phyloP scores from a whole-genome alignment of 2,329 filamentous ascomycete species.

The Colletotrichum tofieldiae region DNA sequence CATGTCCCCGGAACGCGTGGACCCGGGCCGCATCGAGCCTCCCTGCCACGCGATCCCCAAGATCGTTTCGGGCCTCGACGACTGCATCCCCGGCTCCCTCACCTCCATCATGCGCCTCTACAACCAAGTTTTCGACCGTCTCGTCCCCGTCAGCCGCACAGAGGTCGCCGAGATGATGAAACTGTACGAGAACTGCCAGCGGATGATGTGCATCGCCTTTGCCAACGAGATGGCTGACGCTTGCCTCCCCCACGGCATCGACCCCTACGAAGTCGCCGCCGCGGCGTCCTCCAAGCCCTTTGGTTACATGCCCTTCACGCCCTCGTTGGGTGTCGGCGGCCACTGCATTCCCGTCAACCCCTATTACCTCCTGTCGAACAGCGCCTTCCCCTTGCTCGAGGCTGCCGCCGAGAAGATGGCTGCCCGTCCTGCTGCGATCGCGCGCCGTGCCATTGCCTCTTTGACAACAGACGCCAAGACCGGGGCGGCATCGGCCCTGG shows the following conservation, averaged over 20 bases:
- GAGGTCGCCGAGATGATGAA: slow-evolving; percentile 64
- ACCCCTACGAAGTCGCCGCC: slow-evolving; percentile 56
- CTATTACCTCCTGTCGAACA: slow-evolving; percentile 57
- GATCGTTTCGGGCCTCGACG: slow-evolving; percentile 58
- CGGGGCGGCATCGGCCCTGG: slow-evolving; percentile 5
- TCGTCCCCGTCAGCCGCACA: slow-evolving; percentile 57
- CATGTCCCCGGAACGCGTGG: slow-evolving; percentile 58
- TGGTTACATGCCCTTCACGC: slow-evolving; percentile 56
- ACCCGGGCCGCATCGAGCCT: slow-evolving; percentile 54
- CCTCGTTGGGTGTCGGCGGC: slow-evolving; percentile 58
- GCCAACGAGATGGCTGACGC: slow-evolving; percentile 63
- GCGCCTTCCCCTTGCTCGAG: slow-evolving; percentile 55
- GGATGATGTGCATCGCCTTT: slow-evolving; percentile 59
- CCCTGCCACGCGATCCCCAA: slow-evolving; percentile 56
- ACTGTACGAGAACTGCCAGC: slow-evolving; percentile 62
- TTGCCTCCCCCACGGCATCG: slow-evolving; percentile 53
- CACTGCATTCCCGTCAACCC: slow-evolving; percentile 63
- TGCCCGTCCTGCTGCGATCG: slow-evolving; percentile 51
- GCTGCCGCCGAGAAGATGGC: slow-evolving; percentile 54
- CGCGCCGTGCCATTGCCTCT: slow-evolving; percentile 37
- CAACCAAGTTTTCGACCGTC: slow-evolving; percentile 53
- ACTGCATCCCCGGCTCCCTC: slow-evolving; percentile 52
- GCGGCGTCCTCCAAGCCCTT: slow-evolving; percentile 58
- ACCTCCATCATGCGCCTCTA: slow-evolving; percentile 56
- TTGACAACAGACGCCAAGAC: not conserved